Conservation (phyloP, 2,329 filamentous ascomycete genomes). For the Alternaria triticina region DNA sequence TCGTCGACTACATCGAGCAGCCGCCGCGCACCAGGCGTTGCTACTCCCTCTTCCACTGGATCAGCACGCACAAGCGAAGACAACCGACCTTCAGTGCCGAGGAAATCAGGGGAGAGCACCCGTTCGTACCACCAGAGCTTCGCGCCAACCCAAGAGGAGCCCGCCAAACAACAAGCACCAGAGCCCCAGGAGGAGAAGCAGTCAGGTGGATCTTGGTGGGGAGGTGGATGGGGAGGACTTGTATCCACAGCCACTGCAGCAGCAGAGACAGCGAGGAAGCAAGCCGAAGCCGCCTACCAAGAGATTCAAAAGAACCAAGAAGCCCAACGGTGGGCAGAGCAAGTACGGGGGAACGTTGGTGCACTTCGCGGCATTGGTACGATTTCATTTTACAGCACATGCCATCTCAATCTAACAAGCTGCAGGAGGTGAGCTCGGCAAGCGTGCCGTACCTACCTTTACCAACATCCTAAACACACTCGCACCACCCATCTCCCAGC, state of each 20-base stretch:
- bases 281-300: slow-evolving; percentile 90
- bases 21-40: slow-evolving; percentile 39
- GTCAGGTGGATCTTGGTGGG: slow-evolving; percentile 63
- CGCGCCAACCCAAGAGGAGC: slow-evolving; percentile 64
- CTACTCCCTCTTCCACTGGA: slow-evolving; percentile 48
- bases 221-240: slow-evolving; percentile 76
- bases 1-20: slow-evolving; percentile 52
- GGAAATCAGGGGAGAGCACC: slow-evolving; percentile 81
- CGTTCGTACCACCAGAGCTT: slow-evolving; percentile 74
- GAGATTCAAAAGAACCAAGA: slow-evolving; percentile 97
- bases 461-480: slow-evolving; percentile 94
- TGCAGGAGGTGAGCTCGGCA: slow-evolving; percentile 73
- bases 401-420: slow-evolving; percentile 17
- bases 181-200: slow-evolving; percentile 60
- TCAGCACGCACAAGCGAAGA: slow-evolving; percentile 65
- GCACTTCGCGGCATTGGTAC: slow-evolving; percentile 77
- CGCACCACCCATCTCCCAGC: slow-evolving; percentile 93
- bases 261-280: slow-evolving; percentile 83
- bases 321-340: slow-evolving; percentile 93
- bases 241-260: slow-evolving; percentile 82
- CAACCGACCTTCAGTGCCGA: slow-evolving; percentile 61
- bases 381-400: background rate
- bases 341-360: slow-evolving; percentile 87
- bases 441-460: slow-evolving; percentile 88
- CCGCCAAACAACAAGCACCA: slow-evolving; percentile 51